Evolutionary conservation across 768 basidiomycete genomes (phyloP), one percentile per base, ranked within the genome.

Genomic region (Phylloporus sp.): DNA sequence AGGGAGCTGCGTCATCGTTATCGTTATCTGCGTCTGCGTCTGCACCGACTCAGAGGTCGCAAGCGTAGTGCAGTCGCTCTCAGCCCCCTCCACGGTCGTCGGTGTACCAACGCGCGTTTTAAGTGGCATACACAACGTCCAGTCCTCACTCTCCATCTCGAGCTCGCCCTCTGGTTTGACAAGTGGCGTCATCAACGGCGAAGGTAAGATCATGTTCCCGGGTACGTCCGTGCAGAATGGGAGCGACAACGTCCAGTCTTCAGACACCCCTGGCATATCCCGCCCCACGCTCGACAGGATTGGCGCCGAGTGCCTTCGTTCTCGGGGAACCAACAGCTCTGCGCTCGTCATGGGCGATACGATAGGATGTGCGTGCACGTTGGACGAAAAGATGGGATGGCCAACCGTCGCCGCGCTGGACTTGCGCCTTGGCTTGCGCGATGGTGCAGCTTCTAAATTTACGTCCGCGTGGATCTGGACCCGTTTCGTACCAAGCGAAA

Each of bases 91-190:
- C 13, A n/a, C n/a, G n/a, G 22, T 43, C 50, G 26, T 32, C 2
- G 55, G 50, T 12, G 32, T 31, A 5, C 20, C 45, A 2, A 40
- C 52, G 0, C 40, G 54, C 16, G 26, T 32, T 27, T 66, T 61
- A 53, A 70, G 57, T 16, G 67, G 64, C 69, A 70, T 70, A 6
- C 64, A 68, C 8, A 68, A 48, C 28, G 67, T 68, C 67, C 67
- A 68, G 26, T 68, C 67, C 6, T 68, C 68, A 22, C 36, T 34
- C 20, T 54, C 31, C 2, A 46, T 42, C 11, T 45, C 59, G n/a
- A 52, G 7, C 10, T 18, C 42, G 0, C 7, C 4, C 29, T 54
- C 47, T 1, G 45, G 15, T n/a, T 55, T 32, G 5, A 27, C 32
- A n/a, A 38, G 24, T 0, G 50, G 54, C 22, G 48, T 47, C 42